Evolutionary conservation across 2,329 filamentous ascomycete species (phyloP), one percentile per base, ranked within the genome.

Genomic region (Alternaria ethzedia): DNA sequence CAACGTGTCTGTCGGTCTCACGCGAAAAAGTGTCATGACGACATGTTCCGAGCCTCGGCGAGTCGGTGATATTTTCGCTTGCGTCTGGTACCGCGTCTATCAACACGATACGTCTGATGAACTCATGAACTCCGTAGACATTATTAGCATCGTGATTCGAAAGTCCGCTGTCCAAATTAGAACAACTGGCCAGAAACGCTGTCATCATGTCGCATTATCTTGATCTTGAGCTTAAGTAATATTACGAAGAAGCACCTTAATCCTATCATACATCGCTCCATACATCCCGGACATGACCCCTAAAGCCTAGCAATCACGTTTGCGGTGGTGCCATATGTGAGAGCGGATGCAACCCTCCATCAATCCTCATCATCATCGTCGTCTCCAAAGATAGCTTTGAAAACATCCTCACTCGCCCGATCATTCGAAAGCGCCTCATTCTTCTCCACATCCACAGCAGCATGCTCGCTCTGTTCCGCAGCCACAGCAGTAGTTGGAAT

Each of bases 301-400:
- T 17, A n/a, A 41, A 41, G 9, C 36, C 36, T 17, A 15, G 0
- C 13, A 46, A 9, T 46, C 12, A 13, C 11, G 20, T 46, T 15
- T 1, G 9, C 44, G 12, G 20, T 23, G 10, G 6, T 43, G 41
- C 41, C 17, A 20, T 44, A 17, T 44, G 7, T 44, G n/a, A 10
- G 12, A n/a, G 6, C 17, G 4, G 13, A 25, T 21, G 25, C 4
- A 7, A 4, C 21, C 9, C 13, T 45, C 17, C 25, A 17, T 63
- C 32, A 63, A 21, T 69, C 66, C 6, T 74, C 67, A 10, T 70
- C 69, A 44, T 93, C 91, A 68, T 91, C 90, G 74, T 91, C 91
- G 77, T 94, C 93, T 6, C 94, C 95, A 86, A 98, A 98, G 28
- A 98, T 94, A n/a, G 93, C 92, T 70, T 88, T 92, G 72, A 97